These are phyloP conservation scores for Brassica napus DNA, from an alignment of 345 rosid species.

Conservation along the genomic window Da-Ae NC_063438.1:5325501-5326000, in stretches of 20 bases:
- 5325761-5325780: too few relatives aligned
- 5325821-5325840: slow-evolving; percentile 42
- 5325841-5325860: slow-evolving; percentile 81
- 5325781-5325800: too few relatives aligned
- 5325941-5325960: background rate
- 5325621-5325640: slow-evolving; percentile 79
- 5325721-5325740: too few relatives aligned
- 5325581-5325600: slow-evolving; percentile 87
- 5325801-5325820: background rate
- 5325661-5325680: background rate
- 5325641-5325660: background rate
- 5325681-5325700: too few relatives aligned
- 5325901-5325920: slow-evolving; percentile 52
- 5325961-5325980: too few relatives aligned
- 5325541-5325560: slow-evolving; percentile 1
- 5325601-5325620: slow-evolving; percentile 93
- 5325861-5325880: slow-evolving; percentile 97
- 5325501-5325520: background rate
- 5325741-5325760: too few relatives aligned
- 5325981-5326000: too few relatives aligned
- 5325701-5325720: too few relatives aligned
- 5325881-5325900: slow-evolving; percentile 94
- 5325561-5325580: slow-evolving; percentile 56
- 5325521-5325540: slow-evolving; percentile 8
- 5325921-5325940: slow-evolving; percentile 27